Percentiles rank a stretch among this genome's conserved stretches.
phyloP scores from a whole-genome alignment of 83 land plant species.

The Larix sibirica region DNA sequence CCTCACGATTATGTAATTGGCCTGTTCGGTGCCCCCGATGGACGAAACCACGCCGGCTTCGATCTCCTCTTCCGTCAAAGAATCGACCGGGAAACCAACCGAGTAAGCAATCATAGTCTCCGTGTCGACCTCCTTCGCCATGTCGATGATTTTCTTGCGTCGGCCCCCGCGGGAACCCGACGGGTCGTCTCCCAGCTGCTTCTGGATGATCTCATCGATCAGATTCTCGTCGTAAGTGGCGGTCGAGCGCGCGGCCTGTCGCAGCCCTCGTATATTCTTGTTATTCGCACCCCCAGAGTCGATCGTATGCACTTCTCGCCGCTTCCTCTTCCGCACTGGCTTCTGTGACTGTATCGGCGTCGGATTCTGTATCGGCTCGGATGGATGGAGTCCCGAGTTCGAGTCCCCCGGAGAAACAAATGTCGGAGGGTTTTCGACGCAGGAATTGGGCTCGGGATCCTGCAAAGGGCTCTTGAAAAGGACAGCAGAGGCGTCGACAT shows the following conservation, averaged over 20 bases:
- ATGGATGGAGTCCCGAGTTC: neutral
- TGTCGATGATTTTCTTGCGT: slow-evolving; percentile 16
- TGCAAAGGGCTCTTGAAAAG: neutral
- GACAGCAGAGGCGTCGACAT: neutral
- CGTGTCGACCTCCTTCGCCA: slow-evolving; percentile 48
- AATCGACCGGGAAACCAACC: slow-evolving; percentile 62
- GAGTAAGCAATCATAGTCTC: slow-evolving; percentile 61
- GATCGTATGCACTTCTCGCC: slow-evolving; percentile 28
- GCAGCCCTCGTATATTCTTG: slow-evolving; percentile 30
- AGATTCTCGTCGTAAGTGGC: slow-evolving; percentile 22
- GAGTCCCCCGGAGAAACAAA: neutral
- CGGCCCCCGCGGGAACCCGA: slow-evolving; percentile 5
- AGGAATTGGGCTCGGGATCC: neutral
- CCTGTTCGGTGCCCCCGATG: slow-evolving; percentile 83
- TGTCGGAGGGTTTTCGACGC: neutral
- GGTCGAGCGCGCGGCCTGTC: slow-evolving; percentile 17
- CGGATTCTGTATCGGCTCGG: neutral
- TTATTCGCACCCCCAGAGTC: slow-evolving; percentile 26
- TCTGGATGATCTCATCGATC: slow-evolving; percentile 14
- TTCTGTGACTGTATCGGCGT: slow-evolving; percentile 11
- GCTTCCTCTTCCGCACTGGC: slow-evolving; percentile 21
- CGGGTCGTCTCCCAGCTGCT: slow-evolving; percentile 21
- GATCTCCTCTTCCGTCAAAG: slow-evolving; percentile 71
- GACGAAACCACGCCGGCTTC: slow-evolving; percentile 66
- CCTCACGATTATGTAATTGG: slow-evolving; percentile 83